Evolutionary conservation across 768 basidiomycete species (phyloP), one percentile per base, ranked within the genome.

Genomic region (Pulveroboletus sp.): DNA sequence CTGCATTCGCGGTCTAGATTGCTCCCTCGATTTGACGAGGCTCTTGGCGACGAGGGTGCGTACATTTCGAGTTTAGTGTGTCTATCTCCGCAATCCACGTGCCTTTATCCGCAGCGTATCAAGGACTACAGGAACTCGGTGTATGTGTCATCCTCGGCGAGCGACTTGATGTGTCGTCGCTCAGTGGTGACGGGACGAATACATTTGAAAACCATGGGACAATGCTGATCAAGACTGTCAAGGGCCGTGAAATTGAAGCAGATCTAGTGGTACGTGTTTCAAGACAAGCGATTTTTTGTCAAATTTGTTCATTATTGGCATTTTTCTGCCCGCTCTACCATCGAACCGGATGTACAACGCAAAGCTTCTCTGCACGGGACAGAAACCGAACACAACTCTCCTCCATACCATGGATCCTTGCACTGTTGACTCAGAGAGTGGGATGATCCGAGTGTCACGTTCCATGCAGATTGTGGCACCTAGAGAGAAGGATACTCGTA

Each of bases 351-450:
- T 27, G 14, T 10, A 48, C 14, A 1, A 38, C 38, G 5, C 17
- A 39, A 36, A 81, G 80, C 73, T 83, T 9, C 66, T 82, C 1
- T 83, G 82, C 55, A 83, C 81, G 0, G 83, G 83, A 8, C 83
- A 84, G 62, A 65, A 57, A 7, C 81, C 81, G 15, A 83, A 84
- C 59, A 80, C 81, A 0, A 60, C 56, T 1, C 56, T 83, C 33
- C 64, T 85, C 2, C 59, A 56, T 18, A 58, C 57, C 1, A 70
- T 79, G 67, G 74, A 79, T 57, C 61, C 70, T 3, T 49, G 56
- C 11, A 70, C 74, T 0, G 69, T 81, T 10, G 68, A 74, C 18
- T 59, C 69, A 0, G 53, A 60, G 10, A 77, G 60, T 39, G 64
- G 67, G 15, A 69, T 78, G 46, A 69, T 73, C 11, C 70, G 68